Conservation (phyloP, 1,284 basidiomycete genomes). For the Sporisorium scitamineum region DNA sequence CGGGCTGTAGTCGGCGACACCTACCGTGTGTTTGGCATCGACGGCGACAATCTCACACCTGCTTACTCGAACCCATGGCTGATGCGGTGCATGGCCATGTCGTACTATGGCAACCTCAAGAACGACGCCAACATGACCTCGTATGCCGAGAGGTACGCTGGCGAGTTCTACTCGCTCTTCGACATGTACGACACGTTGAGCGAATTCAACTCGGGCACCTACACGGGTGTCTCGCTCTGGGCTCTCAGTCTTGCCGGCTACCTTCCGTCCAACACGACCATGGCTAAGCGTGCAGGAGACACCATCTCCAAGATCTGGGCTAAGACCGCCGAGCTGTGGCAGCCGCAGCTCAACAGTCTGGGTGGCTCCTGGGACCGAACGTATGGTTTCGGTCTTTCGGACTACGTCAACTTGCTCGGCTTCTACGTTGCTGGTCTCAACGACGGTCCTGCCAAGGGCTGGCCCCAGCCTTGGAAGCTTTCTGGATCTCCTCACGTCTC, state of each 20-base stretch:
- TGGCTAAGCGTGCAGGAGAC: conserved; percentile 32
- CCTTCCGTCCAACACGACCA: conserved; percentile 36
- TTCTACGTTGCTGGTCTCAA: conserved; percentile 28
- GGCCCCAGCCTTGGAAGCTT: conserved; percentile 37
- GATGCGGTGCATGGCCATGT: conserved; percentile 45
- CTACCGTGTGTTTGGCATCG: conserved; percentile 37
- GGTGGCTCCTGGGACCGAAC: conserved; percentile 40
- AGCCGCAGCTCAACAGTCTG: conserved; percentile 33
- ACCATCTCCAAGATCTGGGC: conserved; percentile 44
- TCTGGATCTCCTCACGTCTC: conserved; percentile 27
- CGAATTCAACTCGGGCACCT: conserved; percentile 42
- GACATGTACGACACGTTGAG: conserved; percentile 41
- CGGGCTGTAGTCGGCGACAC: conserved; percentile 38
- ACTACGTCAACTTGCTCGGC: conserved; percentile 37
- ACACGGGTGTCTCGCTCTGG: conserved; percentile 44
- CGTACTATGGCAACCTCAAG: conserved; percentile 43
- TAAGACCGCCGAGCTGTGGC: conserved; percentile 41
- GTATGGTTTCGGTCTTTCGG: conserved; percentile 32
- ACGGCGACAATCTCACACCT: conserved; percentile 33
- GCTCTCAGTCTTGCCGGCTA: conserved; percentile 36
- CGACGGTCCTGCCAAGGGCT: conserved; percentile 21
- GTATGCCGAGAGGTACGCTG: conserved; percentile 32
- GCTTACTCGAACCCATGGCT: conserved; percentile 43
- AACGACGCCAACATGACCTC: conserved; percentile 36
- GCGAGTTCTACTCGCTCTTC: conserved; percentile 38